Evolutionary conservation across 2,329 filamentous ascomycete species (phyloP).

Genomic region (Cercospora nicotianae): DNA sequence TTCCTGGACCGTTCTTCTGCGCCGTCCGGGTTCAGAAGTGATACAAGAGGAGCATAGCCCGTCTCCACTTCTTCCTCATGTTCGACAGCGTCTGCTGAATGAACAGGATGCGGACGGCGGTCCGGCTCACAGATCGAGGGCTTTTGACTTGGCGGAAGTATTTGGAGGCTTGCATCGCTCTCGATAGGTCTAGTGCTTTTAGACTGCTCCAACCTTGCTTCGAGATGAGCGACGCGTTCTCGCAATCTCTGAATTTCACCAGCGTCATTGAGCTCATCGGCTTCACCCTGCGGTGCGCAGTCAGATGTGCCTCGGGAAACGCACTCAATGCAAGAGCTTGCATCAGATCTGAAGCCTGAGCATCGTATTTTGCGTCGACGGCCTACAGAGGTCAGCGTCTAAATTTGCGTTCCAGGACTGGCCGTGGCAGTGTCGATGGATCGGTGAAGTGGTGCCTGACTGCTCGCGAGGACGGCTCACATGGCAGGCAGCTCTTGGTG

Average conservation of each 20-base stretch:
- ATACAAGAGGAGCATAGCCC: neutral
- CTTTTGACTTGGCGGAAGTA: neutral
- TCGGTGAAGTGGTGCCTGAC: no score
- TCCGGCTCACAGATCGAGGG: neutral
- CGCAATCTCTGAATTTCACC: constrained; percentile 3
- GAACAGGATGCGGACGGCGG: neutral
- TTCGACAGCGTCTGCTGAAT: neutral
- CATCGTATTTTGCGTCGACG: constrained; percentile 18
- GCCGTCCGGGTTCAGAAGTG: neutral
- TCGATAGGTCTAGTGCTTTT: neutral
- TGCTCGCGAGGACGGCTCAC: neutral
- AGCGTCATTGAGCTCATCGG: neutral
- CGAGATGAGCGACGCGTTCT: constrained; percentile 10
- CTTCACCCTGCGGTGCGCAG: constrained; percentile 18
- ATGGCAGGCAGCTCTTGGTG: constrained; percentile 19
- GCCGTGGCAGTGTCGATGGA: neutral
- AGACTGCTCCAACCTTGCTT: neutral
- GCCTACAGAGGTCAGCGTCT: constrained; percentile 3
- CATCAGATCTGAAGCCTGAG: constrained; percentile 6
- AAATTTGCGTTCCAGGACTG: neutral
- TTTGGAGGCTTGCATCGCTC: neutral
- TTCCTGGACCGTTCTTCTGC: neutral
- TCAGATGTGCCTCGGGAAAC: constrained; percentile 12
- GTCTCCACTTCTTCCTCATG: constrained; percentile 6
- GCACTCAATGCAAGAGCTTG: constrained; percentile 16